Percentiles rank a stretch among this genome's conserved stretches.
phyloP scores from a whole-genome alignment of 805 yeast species.

The Cyberlindnera bimundalis region DNA sequence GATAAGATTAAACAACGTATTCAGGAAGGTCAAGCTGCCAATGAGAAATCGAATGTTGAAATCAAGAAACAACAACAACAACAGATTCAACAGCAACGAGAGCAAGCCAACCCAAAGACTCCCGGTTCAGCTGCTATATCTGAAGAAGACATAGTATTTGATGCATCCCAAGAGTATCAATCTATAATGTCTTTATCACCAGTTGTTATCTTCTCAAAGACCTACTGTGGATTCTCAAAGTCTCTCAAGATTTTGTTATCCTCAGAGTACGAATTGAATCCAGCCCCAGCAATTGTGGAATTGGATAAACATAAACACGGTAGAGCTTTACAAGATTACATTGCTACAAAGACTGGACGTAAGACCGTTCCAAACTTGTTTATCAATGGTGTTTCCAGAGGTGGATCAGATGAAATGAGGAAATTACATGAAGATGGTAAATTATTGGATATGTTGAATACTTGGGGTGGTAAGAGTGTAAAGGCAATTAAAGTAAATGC shows the following conservation, averaged over 20 bases:
- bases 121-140: conserved; percentile 7
- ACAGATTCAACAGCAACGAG: conserved; percentile 2
- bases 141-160: conserved; percentile 30
- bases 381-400: conserved; percentile 70
- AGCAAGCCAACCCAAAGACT: conserved; percentile 1
- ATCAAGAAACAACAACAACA: conserved; percentile 7
- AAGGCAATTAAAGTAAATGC: conserved; percentile 47
- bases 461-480: conserved; percentile 61
- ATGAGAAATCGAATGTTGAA: conserved; percentile 14
- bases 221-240: conserved; percentile 72
- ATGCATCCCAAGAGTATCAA: conserved; percentile 51
- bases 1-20: conserved; percentile 26
- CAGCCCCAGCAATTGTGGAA: conserved; percentile 73
- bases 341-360: conserved; percentile 69
- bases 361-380: conserved; percentile 88
- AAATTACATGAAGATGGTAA: conserved; percentile 55
- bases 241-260: conserved; percentile 63
- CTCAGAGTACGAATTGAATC: conserved; percentile 65
- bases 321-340: conserved; percentile 64
- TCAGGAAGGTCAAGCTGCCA: conserved; percentile 6
- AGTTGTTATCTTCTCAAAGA: conserved; percentile 53
- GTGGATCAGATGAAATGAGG: conserved; percentile 84
- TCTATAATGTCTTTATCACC: conserved; percentile 61
- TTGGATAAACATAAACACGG: conserved; percentile 81
- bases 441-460: conserved; percentile 47